Percentiles rank a stretch among this genome's conserved stretches.
Conservation (phyloP, 208 protist species). For the Kentomonas sorsogonicus region DNA sequence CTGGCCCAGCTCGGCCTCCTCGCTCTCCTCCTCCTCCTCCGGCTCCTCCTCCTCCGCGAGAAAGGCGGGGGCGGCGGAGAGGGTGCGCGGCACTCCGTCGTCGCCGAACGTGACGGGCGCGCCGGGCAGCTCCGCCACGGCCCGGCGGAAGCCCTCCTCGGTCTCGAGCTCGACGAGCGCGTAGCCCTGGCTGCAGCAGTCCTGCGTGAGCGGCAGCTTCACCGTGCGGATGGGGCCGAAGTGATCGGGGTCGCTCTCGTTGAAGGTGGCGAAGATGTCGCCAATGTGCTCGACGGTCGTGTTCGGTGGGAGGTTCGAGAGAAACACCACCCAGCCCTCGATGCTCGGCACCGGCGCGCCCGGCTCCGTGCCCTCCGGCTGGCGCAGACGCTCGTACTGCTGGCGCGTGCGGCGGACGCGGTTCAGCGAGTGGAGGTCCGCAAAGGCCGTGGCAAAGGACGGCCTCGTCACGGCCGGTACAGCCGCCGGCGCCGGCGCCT, state of each 20-base stretch:
- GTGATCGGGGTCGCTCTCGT: constrained; percentile 42
- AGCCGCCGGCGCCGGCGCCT: background rate
- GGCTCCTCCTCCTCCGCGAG: constrained; percentile 66
- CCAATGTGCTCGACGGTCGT: constrained; percentile 60
- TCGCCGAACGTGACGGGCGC: constrained; percentile 31
- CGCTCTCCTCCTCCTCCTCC: no score
- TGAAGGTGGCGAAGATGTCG: constrained; percentile 54
- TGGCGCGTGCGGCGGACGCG: constrained; percentile 60
- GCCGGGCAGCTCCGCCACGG: constrained; percentile 51
- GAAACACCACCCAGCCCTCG: constrained; percentile 78
- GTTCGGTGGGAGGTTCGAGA: constrained; percentile 54
- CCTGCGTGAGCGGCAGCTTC: constrained; percentile 51
- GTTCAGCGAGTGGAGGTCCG: constrained; percentile 41
- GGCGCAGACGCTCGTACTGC: constrained; percentile 74
- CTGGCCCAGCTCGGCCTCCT: no score
- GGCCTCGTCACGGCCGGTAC: no score
- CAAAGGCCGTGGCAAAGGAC: no score
- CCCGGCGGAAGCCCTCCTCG: constrained; percentile 51
- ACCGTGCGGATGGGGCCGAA: constrained; percentile 63
- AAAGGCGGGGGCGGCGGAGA: constrained; percentile 59
- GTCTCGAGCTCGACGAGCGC: constrained; percentile 68
- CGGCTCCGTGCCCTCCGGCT: constrained; percentile 43
- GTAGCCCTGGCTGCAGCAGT: constrained; percentile 73
- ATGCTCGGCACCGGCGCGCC: constrained; percentile 73
- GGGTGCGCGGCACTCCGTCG: constrained; percentile 11